phyloP scores from a whole-genome alignment of 78 protist genomes.

The slime mould (Dictyostelium discoideum) region dicty_2.7 NC_007089.4:4144501-4145000 shows the following conservation, averaged over 20 bases:
- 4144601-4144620: slow-evolving; percentile 74
- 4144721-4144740: slow-evolving; percentile 77
- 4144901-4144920: slow-evolving; percentile 79
- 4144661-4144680: slow-evolving; percentile 7
- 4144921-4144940: slow-evolving; percentile 27
- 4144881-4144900: slow-evolving; percentile 87
- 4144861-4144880: slow-evolving; percentile 94
- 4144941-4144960: slow-evolving; percentile 80
- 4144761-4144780: slow-evolving; percentile 76
- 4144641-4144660: slow-evolving; percentile 77
- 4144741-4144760: slow-evolving; percentile 62
- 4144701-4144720: slow-evolving; percentile 64
- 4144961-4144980: slow-evolving; percentile 94
- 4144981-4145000: slow-evolving; percentile 89
- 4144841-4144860: slow-evolving; percentile 97
- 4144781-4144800: slow-evolving; percentile 93
- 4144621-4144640: slow-evolving; percentile 71
- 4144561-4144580: slow-evolving; percentile 37
- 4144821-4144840: slow-evolving; percentile 88
- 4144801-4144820: slow-evolving; percentile 81
- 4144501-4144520: slow-evolving; percentile 63
- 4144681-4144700: slow-evolving; percentile 84
- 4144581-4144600: slow-evolving; percentile 76
- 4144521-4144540: slow-evolving; percentile 64
- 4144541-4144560: slow-evolving; percentile 32